Evolutionary conservation across 2,329 filamentous ascomycete genomes (phyloP).

Genomic region (Beauveria asiatica): DNA sequence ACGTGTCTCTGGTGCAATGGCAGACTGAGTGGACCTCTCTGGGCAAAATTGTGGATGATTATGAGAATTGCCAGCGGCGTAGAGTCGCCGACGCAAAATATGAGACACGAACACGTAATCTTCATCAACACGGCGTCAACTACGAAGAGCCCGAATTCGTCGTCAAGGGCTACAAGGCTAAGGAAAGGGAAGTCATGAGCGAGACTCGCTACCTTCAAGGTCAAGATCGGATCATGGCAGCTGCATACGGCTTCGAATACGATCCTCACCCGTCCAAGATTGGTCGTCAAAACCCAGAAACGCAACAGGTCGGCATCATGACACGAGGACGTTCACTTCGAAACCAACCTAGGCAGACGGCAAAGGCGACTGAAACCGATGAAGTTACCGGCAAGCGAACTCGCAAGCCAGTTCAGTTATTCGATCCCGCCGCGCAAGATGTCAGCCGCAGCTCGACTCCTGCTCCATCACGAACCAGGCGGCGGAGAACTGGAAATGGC

Average conservation of each 20-base stretch:
- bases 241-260: conserved; percentile 53
- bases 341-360: conserved; percentile 49
- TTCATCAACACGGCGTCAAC: conserved; percentile 31
- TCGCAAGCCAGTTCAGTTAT: conserved; percentile 42
- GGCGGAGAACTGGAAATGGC: conserved; percentile 23
- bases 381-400: conserved; percentile 44
- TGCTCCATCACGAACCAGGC: conserved; percentile 24
- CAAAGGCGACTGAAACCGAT: conserved; percentile 48
- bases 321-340: conserved; percentile 45
- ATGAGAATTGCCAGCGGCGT: conserved; percentile 47
- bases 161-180: conserved; percentile 44
- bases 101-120: conserved; percentile 35
- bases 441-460: conserved; percentile 46
- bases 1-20: conserved; percentile 39
- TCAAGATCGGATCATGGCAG: conserved; percentile 51
- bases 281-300: conserved; percentile 49
- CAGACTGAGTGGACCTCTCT: conserved; percentile 46
- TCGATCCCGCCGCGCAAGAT: conserved; percentile 43
- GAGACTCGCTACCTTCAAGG: conserved; percentile 39
- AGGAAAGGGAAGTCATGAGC: conserved; percentile 32
- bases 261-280: conserved; percentile 49
- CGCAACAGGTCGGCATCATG: conserved; percentile 41
- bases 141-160: conserved; percentile 44
- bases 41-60: conserved; percentile 44
- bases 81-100: conserved; percentile 40